These are phyloP conservation scores for Thymus quinquecostatus DNA, from an alignment of 257 asterid genomes.

Conservation along the genomic window DNA sequence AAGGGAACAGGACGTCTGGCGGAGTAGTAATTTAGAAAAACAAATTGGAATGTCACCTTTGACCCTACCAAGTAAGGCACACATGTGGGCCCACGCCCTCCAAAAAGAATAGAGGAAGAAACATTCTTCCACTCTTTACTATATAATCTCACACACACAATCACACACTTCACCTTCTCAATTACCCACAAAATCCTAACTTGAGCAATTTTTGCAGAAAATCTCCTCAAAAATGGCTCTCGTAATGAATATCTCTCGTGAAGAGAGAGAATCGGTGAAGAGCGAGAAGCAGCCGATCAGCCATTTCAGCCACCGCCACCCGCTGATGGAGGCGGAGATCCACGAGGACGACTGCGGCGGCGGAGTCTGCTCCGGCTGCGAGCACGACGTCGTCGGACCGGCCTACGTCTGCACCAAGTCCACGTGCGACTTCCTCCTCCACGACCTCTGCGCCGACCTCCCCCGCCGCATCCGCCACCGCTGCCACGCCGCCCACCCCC, in stretches of 20 bases:
- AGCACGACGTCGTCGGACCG: conserved; percentile 36
- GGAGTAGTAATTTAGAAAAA: too few species aligned
- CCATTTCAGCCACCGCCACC: conserved; percentile 65
- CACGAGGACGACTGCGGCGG: conserved; percentile 35
- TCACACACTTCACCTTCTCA: background rate
- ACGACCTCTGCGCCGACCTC: conserved; percentile 49
- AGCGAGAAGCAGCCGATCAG: conserved; percentile 18
- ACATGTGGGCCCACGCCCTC: background rate
- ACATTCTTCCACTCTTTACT: background rate
- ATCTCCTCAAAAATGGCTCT: conserved; percentile 27
- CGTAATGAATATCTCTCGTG: conserved; percentile 5
- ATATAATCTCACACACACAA: background rate
- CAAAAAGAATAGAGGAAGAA: background rate
- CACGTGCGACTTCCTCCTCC: conserved; percentile 52
- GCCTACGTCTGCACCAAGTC: conserved; percentile 47
- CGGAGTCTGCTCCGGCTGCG: conserved; percentile 56
- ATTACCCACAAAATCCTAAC: background rate
- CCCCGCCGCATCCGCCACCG: conserved; percentile 57
- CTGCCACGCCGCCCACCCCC: conserved; percentile 54
- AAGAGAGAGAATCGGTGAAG: background rate
- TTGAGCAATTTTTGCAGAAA: too few species aligned
- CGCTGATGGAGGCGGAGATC: conserved; percentile 31
- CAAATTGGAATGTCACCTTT: background rate
- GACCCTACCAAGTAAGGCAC: background rate
- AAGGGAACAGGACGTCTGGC: too few species aligned